Base-by-base conservation (phyloP, 495 filamentous ascomycete species). In the Aspergillus cavernicola region DNA sequence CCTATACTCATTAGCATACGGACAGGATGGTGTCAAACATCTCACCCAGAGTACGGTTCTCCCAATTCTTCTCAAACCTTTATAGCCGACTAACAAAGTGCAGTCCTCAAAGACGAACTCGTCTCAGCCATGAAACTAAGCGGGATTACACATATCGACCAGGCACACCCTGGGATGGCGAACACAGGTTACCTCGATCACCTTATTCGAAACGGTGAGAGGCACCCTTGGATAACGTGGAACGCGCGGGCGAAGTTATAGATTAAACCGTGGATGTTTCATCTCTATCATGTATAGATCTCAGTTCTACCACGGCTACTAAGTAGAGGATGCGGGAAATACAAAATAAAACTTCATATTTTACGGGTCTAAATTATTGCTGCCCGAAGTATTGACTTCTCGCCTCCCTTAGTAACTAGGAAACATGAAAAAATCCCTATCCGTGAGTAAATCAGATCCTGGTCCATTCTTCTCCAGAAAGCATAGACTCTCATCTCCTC, bases 91-190 rank as follows among this genome's bases (percentile, higher is more conserved):
- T 56, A 23, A 57, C 26, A 16, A 31, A 9, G 12, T 31, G 28
- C 54, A 85, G 84, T 88, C n/a, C 58, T 91, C 22, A 78, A 80
- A 52, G 85, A 88, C 53, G 87, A 91, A 59, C 66, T 90, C 31
- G 76, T 82, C 52, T 85, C 83, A 3, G 80, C 85, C 6, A 88
- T 89, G 85, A 74, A 80, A 31, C 77, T 88, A 71, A 78, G 80
- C 50, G 87, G 85, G 3, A 76, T 91, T 12, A 88, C 81, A 11
- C 71, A 84, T 53, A 65, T 90, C 7, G 73, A 77, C 7, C 73
- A 87, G 68, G 75, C 81, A 7, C 78, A 82, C 61, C 83, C 84
- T 2, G 82, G 78, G 0, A 57, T 85, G 39, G 55, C 87, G 31
- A 85, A 86, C 60, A 88, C 86, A n/a, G 59, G 66, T 6, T 80